Percentiles rank a stretch among this genome's conserved stretches.
phyloP scores from a whole-genome alignment of 2,329 filamentous ascomycete species.

The Ilyonectria sp. region DNA sequence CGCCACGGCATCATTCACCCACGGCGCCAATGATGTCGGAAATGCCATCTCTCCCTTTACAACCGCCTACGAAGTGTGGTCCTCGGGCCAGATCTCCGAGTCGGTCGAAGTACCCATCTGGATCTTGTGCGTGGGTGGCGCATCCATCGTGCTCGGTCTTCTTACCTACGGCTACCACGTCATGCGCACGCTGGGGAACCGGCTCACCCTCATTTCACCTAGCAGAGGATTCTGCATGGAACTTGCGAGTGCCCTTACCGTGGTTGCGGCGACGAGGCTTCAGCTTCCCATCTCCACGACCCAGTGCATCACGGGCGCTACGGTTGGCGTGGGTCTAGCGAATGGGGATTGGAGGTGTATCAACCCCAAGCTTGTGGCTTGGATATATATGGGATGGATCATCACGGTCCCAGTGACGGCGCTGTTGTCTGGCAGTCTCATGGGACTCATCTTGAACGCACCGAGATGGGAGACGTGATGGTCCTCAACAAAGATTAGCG shows the following conservation, averaged over 20 bases:
- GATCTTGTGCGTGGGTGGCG: conserved; percentile 65
- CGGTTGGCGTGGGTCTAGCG: conserved; percentile 66
- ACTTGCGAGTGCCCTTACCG: conserved; percentile 65
- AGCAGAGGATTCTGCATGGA: conserved; percentile 67
- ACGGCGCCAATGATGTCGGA: conserved; percentile 70
- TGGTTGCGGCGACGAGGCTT: conserved; percentile 68
- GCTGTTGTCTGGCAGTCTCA: conserved; percentile 65
- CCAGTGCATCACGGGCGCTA: conserved; percentile 68
- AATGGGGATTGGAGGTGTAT: conserved; percentile 65
- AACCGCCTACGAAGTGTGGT: conserved; percentile 67
- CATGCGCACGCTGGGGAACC: conserved; percentile 70
- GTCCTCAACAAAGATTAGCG: conserved; percentile 13
- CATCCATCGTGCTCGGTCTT: conserved; percentile 69
- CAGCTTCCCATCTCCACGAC: conserved; percentile 67
- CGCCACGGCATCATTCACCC: conserved; percentile 69
- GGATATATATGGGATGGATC: conserved; percentile 66
- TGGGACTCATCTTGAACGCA: conserved; percentile 70
- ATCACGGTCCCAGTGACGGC: conserved; percentile 66
- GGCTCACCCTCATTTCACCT: conserved; percentile 69
- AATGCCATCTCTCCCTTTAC: conserved; percentile 68
- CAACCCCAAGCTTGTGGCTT: conserved; percentile 64
- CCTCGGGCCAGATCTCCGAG: conserved; percentile 55
- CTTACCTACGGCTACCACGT: conserved; percentile 76
- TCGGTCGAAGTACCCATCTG: conserved; percentile 63
- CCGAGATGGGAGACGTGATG: conserved; percentile 54